Percentiles rank a stretch among this genome's conserved stretches.
These are phyloP conservation scores for Saccharomycodes ludwigii DNA, from an alignment of 805 yeast genomes.

Conservation along the genomic window DNA sequence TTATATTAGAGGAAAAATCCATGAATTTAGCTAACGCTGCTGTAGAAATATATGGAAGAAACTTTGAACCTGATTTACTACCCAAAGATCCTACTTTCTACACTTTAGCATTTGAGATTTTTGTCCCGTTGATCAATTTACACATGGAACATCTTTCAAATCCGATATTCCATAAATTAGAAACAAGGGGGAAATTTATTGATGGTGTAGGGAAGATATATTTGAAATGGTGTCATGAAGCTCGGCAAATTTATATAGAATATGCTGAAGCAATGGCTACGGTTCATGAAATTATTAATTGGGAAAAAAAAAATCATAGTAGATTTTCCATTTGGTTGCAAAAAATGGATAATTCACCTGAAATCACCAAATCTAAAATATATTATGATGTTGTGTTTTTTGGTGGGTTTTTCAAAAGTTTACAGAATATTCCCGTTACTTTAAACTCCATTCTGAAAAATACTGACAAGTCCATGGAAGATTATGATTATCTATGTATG, in stretches of 20 bases:
- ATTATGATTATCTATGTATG: slow-evolving; percentile 35
- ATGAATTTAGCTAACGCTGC: slow-evolving; percentile 56
- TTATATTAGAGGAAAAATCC: slow-evolving; percentile 58
- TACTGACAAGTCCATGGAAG: slow-evolving; percentile 36
- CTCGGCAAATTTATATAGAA: slow-evolving; percentile 37
- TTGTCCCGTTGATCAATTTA: slow-evolving; percentile 39
- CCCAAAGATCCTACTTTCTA: slow-evolving; percentile 44
- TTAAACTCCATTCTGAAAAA: slow-evolving; percentile 43
- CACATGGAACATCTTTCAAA: slow-evolving; percentile 43
- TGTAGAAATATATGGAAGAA: slow-evolving; percentile 40
- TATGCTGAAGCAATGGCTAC: slow-evolving; percentile 53
- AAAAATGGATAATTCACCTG: slow-evolving; percentile 36
- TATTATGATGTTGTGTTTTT: slow-evolving; percentile 44
- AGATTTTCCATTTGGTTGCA: slow-evolving; percentile 46
- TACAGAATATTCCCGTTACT: slow-evolving; percentile 50
- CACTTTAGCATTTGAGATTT: slow-evolving; percentile 44
- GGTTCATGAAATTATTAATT: slow-evolving; percentile 41
- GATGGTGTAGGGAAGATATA: slow-evolving; percentile 52
- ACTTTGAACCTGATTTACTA: slow-evolving; percentile 30
- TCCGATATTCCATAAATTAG: slow-evolving; percentile 45
- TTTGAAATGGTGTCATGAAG: slow-evolving; percentile 49
- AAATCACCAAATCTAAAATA: slow-evolving; percentile 28
- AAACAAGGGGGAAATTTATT: slow-evolving; percentile 55
- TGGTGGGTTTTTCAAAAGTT: slow-evolving; percentile 41
- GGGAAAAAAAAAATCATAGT: slow-evolving; percentile 31